Evolutionary conservation across 495 filamentous ascomycete genomes (phyloP).

Genomic region (Neurospora sp.): DNA sequence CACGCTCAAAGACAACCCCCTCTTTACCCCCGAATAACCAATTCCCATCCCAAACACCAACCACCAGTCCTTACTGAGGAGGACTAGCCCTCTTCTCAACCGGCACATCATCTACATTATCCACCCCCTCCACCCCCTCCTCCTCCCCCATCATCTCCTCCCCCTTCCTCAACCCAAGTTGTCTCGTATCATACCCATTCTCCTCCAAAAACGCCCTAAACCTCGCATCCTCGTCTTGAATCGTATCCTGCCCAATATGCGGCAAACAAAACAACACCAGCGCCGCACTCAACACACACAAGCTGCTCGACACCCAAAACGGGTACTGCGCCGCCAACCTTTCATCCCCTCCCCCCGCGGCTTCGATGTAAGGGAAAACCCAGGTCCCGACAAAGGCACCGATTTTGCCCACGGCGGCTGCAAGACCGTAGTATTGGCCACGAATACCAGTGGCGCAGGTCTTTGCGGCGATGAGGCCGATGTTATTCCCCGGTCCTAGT

Average conservation of each 20-base stretch:
- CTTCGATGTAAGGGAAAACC: conserved; percentile 62
- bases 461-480: conserved; percentile 78
- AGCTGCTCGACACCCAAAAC: conserved; percentile 59
- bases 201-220: conserved; percentile 59
- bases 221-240: conserved; percentile 55
- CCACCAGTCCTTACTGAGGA: neutral
- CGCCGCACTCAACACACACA: conserved; percentile 54
- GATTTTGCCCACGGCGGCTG: conserved; percentile 76
- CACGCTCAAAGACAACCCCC: neutral
- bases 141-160: conserved; percentile 9
- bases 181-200: conserved; percentile 60
- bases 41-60: too few species aligned
- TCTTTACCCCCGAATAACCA: too few species aligned
- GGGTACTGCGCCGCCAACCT: conserved; percentile 59
- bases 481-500: conserved; percentile 83
- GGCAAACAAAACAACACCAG: conserved; percentile 52
- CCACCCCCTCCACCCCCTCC: neutral
- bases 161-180: conserved; percentile 47
- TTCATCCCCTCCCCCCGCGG: conserved; percentile 45
- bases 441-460: conserved; percentile 77
- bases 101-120: neutral
- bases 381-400: conserved; percentile 87
- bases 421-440: conserved; percentile 86
- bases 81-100: neutral
- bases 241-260: conserved; percentile 64